These are phyloP conservation scores for Citrus trifoliata DNA, from an alignment of 345 rosid genomes.

Conservation along the genomic window DNA sequence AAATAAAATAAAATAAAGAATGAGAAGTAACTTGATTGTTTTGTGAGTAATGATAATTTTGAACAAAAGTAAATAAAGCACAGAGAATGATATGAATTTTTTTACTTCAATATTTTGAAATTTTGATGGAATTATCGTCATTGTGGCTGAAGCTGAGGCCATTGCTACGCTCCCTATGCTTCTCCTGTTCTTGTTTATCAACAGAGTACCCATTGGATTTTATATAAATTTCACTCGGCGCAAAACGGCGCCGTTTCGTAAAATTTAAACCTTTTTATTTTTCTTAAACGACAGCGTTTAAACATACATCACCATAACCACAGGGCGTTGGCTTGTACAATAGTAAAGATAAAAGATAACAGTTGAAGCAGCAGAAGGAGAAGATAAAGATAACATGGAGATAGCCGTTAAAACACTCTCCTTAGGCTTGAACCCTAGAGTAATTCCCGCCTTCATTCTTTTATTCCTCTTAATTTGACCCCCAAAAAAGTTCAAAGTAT, in stretches of 20 bases:
- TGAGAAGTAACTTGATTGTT: too few relatives aligned
- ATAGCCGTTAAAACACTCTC: slow-evolving; percentile 29
- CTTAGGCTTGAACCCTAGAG: slow-evolving; percentile 33
- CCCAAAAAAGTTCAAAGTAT: neutral
- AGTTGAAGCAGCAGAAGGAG: neutral
- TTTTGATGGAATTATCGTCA: slow-evolving; percentile 11
- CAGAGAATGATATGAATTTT: neutral
- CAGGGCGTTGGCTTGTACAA: too few relatives aligned
- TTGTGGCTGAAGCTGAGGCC: slow-evolving; percentile 24
- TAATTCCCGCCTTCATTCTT: neutral
- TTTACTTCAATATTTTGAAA: slow-evolving; percentile 20
- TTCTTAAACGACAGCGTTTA: neutral
- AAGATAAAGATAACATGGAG: slow-evolving; percentile 24
- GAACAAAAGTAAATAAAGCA: neutral
- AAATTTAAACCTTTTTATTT: neutral
- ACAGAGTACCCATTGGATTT: neutral
- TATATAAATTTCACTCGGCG: neutral
- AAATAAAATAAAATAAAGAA: neutral
- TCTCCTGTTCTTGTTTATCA: neutral
- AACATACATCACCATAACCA: neutral
- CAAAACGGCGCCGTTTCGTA: neutral
- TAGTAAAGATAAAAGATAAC: neutral
- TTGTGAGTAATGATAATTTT: neutral
- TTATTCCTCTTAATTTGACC: neutral
- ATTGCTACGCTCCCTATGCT: neutral